A percentile compares a stretch with the other conserved stretches of the same genome.
These are phyloP conservation scores for Melaleuca quinquenervia DNA, from an alignment of 345 rosid species.

Conservation along the genomic window DNA sequence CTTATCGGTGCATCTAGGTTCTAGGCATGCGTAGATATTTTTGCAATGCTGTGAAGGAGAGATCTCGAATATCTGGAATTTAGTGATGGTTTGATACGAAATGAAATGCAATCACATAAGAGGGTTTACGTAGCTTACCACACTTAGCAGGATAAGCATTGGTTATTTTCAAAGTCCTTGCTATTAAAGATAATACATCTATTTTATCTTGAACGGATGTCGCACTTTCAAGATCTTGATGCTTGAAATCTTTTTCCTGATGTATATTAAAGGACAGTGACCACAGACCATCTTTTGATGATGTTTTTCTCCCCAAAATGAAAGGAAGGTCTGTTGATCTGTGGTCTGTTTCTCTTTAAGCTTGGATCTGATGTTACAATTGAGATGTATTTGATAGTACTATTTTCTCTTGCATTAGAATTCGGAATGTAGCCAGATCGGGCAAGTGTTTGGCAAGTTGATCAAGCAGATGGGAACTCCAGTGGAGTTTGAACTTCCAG, in stretches of 20 bases:
- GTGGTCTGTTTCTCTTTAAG: not conserved
- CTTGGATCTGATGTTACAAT: not conserved
- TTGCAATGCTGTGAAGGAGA: not conserved
- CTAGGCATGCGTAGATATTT: not conserved
- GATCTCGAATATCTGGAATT: not conserved
- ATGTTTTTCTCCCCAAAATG: not conserved
- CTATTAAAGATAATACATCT: not conserved
- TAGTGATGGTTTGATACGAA: not conserved
- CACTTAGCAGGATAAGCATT: not conserved
- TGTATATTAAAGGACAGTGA: not conserved
- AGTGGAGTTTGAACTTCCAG: slow-evolving; percentile 80
- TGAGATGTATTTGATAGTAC: not conserved
- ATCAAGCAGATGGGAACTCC: slow-evolving; percentile 49
- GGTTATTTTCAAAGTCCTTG: not conserved
- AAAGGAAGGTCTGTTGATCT: not conserved
- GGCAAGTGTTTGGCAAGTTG: slow-evolving; percentile 48
- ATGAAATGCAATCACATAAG: not conserved
- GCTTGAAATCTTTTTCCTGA: not conserved
- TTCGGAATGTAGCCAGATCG: slow-evolving; percentile 27
- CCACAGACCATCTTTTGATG: not conserved
- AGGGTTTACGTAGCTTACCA: not conserved
- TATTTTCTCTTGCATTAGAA: slow-evolving; percentile 26
- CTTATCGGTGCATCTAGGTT: not conserved
- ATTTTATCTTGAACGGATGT: not conserved
- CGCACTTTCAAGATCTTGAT: not conserved